Evolutionary conservation across 495 filamentous ascomycete genomes (phyloP), one percentile per base, ranked within the genome.

Genomic region (Lichina pygmaea): DNA sequence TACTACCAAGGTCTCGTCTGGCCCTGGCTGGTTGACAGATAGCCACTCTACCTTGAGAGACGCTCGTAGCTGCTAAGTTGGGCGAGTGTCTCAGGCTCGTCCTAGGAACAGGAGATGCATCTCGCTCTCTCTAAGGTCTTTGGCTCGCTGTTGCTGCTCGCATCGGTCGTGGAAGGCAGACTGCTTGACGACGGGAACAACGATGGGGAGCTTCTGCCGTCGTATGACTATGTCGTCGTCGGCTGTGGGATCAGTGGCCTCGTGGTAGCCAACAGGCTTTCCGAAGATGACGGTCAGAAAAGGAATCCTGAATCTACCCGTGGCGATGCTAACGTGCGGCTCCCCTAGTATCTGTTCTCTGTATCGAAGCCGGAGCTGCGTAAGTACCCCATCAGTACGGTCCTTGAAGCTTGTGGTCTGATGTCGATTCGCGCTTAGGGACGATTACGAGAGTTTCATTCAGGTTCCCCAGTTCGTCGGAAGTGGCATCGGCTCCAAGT

Each of bases 241-340:
- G 57, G 57, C 40, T 55, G 57, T 41, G 57, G 57, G 24, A 58
- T 55, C 45, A 53, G 50, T 44, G 57, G 57, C 3, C 57, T 59
- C 13, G 57, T 59, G 0, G 49, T 57, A 38, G 50, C 57, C 36
- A 57, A 55, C 36, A 48, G 57, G 12, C 51, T 59, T 9, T 55
- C 57, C 0, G 57, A 58, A 42, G 49, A 59, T 44, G 13, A 39
- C 13, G 36, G 36, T 39, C 36, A 24, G 24, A 24, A 24, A 4
- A 24, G 2, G 24, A 24, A 24, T 24, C 24, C 24, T 24, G 4
- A 24, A 24, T 24, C 24, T 24, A 24, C 24, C 24, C 24, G 4
- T 24, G 24, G 24, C 24, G 24, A 24, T 24, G 24, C 24, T 24
- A 24, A 24, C 24, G 24, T 24, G 24, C 4, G 24, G 24, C 24